Conservation (phyloP, 164 flowering plant species). For the Saururus chinensis region DNA sequence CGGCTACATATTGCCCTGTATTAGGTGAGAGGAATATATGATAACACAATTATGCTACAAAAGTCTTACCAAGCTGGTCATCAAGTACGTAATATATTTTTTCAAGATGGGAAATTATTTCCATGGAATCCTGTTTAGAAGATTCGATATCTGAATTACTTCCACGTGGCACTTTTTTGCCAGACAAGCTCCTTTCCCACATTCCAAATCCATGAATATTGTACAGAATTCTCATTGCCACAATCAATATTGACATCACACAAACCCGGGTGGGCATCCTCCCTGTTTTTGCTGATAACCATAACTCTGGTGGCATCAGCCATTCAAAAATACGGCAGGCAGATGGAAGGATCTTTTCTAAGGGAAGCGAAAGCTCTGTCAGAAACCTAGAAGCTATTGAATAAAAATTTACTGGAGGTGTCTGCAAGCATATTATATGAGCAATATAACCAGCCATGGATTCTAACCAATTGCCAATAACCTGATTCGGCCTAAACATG, state of each 20-base stretch:
- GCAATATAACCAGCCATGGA: slow-evolving; percentile 62
- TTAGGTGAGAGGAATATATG: too few species aligned
- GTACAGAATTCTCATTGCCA: slow-evolving; percentile 61
- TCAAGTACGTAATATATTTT: slow-evolving; percentile 27
- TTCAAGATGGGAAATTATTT: slow-evolving; percentile 43
- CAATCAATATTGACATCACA: slow-evolving; percentile 70
- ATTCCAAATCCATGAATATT: slow-evolving; percentile 64
- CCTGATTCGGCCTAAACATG: slow-evolving; percentile 59
- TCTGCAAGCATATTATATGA: slow-evolving; percentile 41
- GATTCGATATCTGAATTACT: slow-evolving; percentile 14
- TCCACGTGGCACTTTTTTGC: background rate
- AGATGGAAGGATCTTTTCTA: slow-evolving; percentile 46
- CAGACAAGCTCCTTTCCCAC: slow-evolving; percentile 51
- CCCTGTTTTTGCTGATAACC: slow-evolving; percentile 42
- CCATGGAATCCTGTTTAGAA: slow-evolving; percentile 25
- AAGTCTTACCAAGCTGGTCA: slow-evolving; percentile 33
- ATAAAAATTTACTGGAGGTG: slow-evolving; percentile 83
- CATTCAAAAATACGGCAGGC: slow-evolving; percentile 60
- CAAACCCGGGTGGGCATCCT: slow-evolving; percentile 73
- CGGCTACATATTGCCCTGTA: too few species aligned
- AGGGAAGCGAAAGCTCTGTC: slow-evolving; percentile 44
- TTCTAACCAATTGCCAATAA: slow-evolving; percentile 47
- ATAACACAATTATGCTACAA: too few species aligned
- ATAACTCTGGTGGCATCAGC: slow-evolving; percentile 79
- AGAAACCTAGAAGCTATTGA: slow-evolving; percentile 62